phyloP scores from a whole-genome alignment of 1,139 yeast genomes.

The Pichia sp. region DNA sequence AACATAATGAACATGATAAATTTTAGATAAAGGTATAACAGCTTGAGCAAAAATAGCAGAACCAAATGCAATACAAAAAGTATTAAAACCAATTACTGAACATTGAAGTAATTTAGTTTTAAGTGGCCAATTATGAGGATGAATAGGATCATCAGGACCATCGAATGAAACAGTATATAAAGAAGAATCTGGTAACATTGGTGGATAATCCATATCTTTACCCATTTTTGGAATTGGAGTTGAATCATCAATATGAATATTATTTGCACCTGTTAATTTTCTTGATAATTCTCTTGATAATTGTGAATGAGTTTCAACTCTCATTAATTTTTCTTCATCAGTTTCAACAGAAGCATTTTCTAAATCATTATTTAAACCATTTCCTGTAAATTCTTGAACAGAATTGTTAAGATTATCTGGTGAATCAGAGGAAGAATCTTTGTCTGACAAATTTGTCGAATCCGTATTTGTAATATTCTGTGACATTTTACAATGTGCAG shows the following conservation, averaged over 20 bases:
- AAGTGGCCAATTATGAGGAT: slow-evolving; percentile 56
- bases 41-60: slow-evolving; percentile 61
- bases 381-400: not conserved
- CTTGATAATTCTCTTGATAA: slow-evolving; percentile 24
- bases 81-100: slow-evolving; percentile 36
- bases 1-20: slow-evolving; percentile 46
- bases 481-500: too few relatives aligned
- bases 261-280: slow-evolving; percentile 26
- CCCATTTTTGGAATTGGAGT: slow-evolving; percentile 50
- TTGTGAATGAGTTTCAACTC: slow-evolving; percentile 21
- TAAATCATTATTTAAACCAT: slow-evolving; percentile 1
- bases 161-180: slow-evolving; percentile 52
- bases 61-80: slow-evolving; percentile 49
- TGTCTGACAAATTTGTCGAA: too few relatives aligned
- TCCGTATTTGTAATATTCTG: too few relatives aligned
- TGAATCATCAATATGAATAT: slow-evolving; percentile 19
- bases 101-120: slow-evolving; percentile 37
- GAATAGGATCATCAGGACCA: slow-evolving; percentile 55
- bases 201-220: slow-evolving; percentile 48
- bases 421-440: not conserved
- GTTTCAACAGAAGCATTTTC: slow-evolving; percentile 10
- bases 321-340: slow-evolving; percentile 11
- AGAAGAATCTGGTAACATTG: slow-evolving; percentile 43
- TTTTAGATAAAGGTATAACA: slow-evolving; percentile 34
- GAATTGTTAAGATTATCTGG: too few relatives aligned